A percentile compares a stretch with the other conserved stretches of the same genome.
Evolutionary conservation across 2,329 filamentous ascomycete species (phyloP).

Genomic region (Pseudogymnoascus sp.): DNA sequence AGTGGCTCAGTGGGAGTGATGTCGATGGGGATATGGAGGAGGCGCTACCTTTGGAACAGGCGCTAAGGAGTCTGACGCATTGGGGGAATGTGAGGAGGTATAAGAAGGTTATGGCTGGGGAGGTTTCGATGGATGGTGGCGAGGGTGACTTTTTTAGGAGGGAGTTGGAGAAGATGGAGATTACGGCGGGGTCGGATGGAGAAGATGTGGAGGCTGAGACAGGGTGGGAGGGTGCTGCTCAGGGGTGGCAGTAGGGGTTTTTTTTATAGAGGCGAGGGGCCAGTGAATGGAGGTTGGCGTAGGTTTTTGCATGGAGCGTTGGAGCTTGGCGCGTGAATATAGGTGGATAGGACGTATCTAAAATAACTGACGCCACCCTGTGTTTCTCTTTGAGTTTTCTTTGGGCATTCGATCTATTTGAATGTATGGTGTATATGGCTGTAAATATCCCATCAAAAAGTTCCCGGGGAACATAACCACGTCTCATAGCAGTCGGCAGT

Average conservation of each 20-base stretch:
- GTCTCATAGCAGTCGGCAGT: not conserved
- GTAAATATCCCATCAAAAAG: not conserved
- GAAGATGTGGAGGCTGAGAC: slow-evolving; percentile 17
- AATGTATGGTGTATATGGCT: not conserved
- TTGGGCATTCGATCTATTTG: not conserved
- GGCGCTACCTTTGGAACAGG: slow-evolving; percentile 84
- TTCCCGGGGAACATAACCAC: not conserved
- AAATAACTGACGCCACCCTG: not conserved
- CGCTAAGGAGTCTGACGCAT: slow-evolving; percentile 78
- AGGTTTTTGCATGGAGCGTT: not conserved
- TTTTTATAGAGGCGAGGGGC: not conserved
- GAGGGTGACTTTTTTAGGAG: slow-evolving; percentile 73
- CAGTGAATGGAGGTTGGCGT: not conserved
- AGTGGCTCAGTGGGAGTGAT: slow-evolving; percentile 87
- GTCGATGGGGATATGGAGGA: slow-evolving; percentile 92
- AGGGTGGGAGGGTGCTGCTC: slow-evolving; percentile 19
- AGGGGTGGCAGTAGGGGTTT: slow-evolving; percentile 5
- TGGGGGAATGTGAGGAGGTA: slow-evolving; percentile 88
- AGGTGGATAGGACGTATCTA: not conserved
- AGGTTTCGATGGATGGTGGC: slow-evolving; percentile 51
- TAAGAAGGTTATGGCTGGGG: slow-evolving; percentile 62
- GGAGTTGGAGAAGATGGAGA: slow-evolving; percentile 60
- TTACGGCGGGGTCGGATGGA: not conserved
- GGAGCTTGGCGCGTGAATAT: not conserved
- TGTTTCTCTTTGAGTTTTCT: not conserved